Percentiles rank a stretch among this genome's conserved stretches.
Conservation (phyloP, 2,329 filamentous ascomycete species). For the Scopulariopsis brevicaulis region DNA sequence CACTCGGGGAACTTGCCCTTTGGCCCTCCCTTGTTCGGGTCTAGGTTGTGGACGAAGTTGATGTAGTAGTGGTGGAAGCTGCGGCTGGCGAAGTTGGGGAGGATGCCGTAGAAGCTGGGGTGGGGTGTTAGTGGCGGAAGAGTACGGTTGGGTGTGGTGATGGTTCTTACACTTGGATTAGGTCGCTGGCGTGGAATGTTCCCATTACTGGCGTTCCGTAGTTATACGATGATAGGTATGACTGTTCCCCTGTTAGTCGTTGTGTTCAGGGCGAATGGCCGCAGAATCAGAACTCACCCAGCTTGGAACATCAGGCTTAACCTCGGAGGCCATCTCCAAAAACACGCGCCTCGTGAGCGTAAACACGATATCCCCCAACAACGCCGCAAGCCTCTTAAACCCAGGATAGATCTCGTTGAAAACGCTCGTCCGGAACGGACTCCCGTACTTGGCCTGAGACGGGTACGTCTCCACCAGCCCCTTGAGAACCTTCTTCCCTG, state of each 20-base stretch:
- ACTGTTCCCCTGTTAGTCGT: conserved; percentile 11
- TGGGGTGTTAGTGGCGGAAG: no score
- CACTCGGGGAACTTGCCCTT: conserved; percentile 14
- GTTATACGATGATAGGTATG: conserved; percentile 48
- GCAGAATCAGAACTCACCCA: conserved; percentile 23
- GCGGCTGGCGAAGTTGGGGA: conserved; percentile 32
- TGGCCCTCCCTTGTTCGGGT: conserved; percentile 35
- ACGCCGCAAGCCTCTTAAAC: conserved; percentile 51
- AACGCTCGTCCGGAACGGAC: conserved; percentile 45
- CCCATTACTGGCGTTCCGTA: conserved; percentile 49
- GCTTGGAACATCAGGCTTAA: conserved; percentile 31
- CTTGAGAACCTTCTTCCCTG: conserved; percentile 24
- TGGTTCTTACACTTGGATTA: conserved; percentile 29
- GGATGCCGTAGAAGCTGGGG: conserved; percentile 31
- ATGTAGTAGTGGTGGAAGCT: conserved; percentile 45
- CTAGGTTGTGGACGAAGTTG: conserved; percentile 42
- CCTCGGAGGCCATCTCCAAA: conserved; percentile 25
- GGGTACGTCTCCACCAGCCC: conserved; percentile 40
- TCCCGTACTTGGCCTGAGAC: conserved; percentile 32
- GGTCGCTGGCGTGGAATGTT: conserved; percentile 49
- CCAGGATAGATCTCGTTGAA: conserved; percentile 52
- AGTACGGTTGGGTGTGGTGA: no score
- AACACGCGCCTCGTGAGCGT: conserved; percentile 24
- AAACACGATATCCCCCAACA: conserved; percentile 54
- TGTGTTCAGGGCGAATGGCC: no score